Base-by-base conservation (phyloP, 2,329 filamentous ascomycete species). In the Phyllachora maydis region DNA sequence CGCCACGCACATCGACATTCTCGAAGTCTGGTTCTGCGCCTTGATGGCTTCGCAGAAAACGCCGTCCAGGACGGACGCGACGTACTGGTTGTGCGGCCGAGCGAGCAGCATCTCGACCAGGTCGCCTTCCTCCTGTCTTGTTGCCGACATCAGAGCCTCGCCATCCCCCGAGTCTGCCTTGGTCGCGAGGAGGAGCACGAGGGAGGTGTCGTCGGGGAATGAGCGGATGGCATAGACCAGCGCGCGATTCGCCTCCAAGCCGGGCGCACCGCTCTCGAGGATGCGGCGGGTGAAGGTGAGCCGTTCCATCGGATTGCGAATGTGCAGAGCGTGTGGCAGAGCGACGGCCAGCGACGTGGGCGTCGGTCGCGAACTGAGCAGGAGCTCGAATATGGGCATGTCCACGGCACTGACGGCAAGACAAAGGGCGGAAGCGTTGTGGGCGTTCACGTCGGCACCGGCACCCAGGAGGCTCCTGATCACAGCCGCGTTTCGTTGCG, bases 381-480 rank as follows among this genome's bases (percentile, higher is more conserved):
- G 36, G 12, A 62, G 36, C 19, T 65, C 58, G 7, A 54, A 49
- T 6, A 67, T 38, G 4, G 46, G 45, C 1, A 44, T 38, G 21
- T 56, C 47, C 9, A 52, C 50, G 1, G 48, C 50, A 11, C 49
- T 49, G 3, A 68, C 51, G 4, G 61, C 59, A 25, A 47, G 45
- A 24, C 57, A 56, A 1, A 70, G 38, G 0, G 62, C 52, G 2
- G 54, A 50, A 1, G 52, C 60, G 14, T 62, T 54, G 27, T 54
- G 49, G 2, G 50, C 46, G 30, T 68, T 65, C n/a, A 64, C 45
- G 22, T 66, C 54, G 3, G 63, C 64, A 1, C 61, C 59, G 1
- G 52, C 46, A 2, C 49, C 45, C 2, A 70, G 35, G 0, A 69
- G 46, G 1, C 49, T 40, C 26, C 51, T 49, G 16, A 66, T 28